Evolutionary conservation across 148 eudicot species (phyloP), one percentile per base, ranked within the genome.

Genomic region (Vaccinium macrocarpon): DNA sequence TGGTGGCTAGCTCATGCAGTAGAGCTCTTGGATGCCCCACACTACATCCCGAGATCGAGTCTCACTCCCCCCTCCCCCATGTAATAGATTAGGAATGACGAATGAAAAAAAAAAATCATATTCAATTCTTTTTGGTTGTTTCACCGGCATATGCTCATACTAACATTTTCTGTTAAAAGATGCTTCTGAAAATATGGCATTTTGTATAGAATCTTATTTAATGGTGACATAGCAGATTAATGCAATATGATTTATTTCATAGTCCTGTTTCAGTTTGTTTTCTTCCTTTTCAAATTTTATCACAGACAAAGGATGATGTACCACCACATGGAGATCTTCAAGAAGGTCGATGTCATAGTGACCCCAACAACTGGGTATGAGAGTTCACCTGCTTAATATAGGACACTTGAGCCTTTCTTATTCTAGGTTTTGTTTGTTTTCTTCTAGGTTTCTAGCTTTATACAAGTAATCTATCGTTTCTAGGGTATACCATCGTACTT

Each of bases 281-380:
- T 89, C 27, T 55, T 13, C 79, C 64, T 79, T 6, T 70, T 85
- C 18, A 82, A 56, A 15, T 61, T 57, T 84, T 50, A 35, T 66
- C 85, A 87, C 88, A 97, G 99, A 92, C 89, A 95, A 85, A 93
- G 99, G 89, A 82, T 93, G 70, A 97, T 97, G 99, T 59, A 94
- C 91, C 90, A 93, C 90, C 93, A 92, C 89, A 94, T 93, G 96
- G 93, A 97, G 91, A 82, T 87, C 78, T 95, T 97, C 83, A 90
- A 93, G 89, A 91, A 93, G 83, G 98, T 91, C 80, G 99, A 97
- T 87, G 86, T 94, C 88, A 95, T 97, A 82, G 98, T 95, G 83
- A 94, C 99, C 74, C 99, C 99, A 53, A 97, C 99, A 57, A 95
- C 99, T 9, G 99, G 98, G 99, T 97, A 97, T 80, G 94, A 84